Base-by-base conservation (phyloP, 768 basidiomycete genomes). In the Podaxis rugospora region DNA sequence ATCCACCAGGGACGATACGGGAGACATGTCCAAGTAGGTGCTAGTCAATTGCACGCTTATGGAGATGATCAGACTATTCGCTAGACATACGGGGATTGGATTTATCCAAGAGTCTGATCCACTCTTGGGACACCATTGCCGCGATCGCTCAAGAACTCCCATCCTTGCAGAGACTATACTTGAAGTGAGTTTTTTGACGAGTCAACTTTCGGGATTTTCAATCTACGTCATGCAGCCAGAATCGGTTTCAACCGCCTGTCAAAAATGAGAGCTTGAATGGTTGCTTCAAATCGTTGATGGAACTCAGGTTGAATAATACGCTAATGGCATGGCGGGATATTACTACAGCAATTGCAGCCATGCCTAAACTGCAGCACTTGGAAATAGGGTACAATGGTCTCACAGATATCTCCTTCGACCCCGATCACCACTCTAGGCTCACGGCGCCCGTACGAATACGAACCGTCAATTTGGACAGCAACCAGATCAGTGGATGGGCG, bases 71-170 rank as follows among this genome's bases (percentile, higher is more conserved):
- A 32, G 59, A 64, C 61, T 59, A 39, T 32, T 49, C 49, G 40
- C 52, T 63, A 95, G 93, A 83, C 67, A 78, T 95, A 47, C 83
- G 82, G n/a, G 87, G 85, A 7, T 77, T 98, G 39, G 90, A 97
- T 75, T 76, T 98, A 39, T 93, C 94, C 14, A 76, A 78, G 47
- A 95, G 80, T 71, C 80, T 97, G 16, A 66, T 97, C 35, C 71
- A 86, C 3, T 78, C 72, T 59, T 97, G 95, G 95, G 77, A 85
- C 32, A 72, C 76, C 2, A 76, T 96, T 16, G 84, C 87, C 9
- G 67, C 70, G 23, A 92, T 98, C 62, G 72, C 82, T 10, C 66
- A 67, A 10, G 86, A 88, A 66, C 75, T 98, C 2, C 83, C 81
- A 9, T 68, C 67, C 4, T 80, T 98, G 10, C 78, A 84, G 61